Evolutionary conservation across 2,329 filamentous ascomycete species (phyloP), one percentile per base, ranked within the genome.

Genomic region (Pseudogymnoascus sp.): DNA sequence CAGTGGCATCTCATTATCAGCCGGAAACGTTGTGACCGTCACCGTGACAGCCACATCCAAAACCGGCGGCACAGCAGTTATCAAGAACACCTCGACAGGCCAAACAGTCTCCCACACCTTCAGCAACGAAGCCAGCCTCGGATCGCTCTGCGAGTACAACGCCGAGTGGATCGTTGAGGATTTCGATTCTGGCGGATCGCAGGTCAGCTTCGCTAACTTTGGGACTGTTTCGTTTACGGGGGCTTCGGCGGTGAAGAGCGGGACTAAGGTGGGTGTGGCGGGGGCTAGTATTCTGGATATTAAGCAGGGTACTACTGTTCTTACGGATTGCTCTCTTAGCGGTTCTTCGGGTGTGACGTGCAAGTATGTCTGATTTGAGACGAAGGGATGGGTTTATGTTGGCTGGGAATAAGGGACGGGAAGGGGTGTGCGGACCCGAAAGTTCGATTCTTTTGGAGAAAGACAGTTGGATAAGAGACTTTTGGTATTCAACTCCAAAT

Each of bases 81-180:
- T 81, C 57, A 73, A 77, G 59, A 82, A 82, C 65, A 63, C 73
- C 50, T 74, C 74, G 6, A 79, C 72, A 2, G 79, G 79, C 7
- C 65, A 77, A 64, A 74, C 66, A 2, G 77, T 77, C 25, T 75
- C 72, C 58, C 73, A 80, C 69, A 76, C 72, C 3, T 72, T 81
- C 61, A 70, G 37, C 18, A 73, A 73, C 7, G 72, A 76, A 16
- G 65, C 65, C 12, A 65, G 68, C 3, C 8, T 7, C 41, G 68
- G 70, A 5, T 66, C 69, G 8, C 72, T 80, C 11, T 76, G 73
- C 58, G 76, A 77, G 37, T 71, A 74, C 59, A 80, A 81, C 60
- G 79, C 78, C 1, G 79, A 81, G 60, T 82, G 79, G 78, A 81
- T 81, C 59, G 76, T 81, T 8, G 79, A 81, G 68, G 78, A 82